Base-by-base conservation (phyloP, 2,329 filamentous ascomycete species). In the Trichoderma sp. region DNA sequence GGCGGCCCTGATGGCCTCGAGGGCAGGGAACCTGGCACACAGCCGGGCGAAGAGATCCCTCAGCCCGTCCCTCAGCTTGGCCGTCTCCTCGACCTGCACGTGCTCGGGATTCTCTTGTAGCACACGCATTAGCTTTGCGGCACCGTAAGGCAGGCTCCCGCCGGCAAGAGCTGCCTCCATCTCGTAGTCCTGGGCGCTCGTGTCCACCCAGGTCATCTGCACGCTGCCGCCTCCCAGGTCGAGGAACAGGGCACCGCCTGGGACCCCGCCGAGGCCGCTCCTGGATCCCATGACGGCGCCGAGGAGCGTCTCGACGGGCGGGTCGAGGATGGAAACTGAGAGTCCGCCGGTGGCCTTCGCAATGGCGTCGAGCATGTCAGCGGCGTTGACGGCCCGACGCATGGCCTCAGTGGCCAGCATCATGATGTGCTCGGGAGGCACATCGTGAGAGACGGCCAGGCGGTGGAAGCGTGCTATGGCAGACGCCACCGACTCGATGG, bases 331-430 rank as follows among this genome's bases (percentile, higher is more conserved):
- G 57, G 86, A 83, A 0, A 96, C 90, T 0, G 81, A 80, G 78
- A 93, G 88, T 1, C 88, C 90, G 2, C 78, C 77, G 0, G 88
- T 89, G 2, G 80, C 79, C 3, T 80, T 74, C 50, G 82, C 80
- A 68, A 97, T 93, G 39, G 83, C 82, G 0, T 78, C 74, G 1
- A 91, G 81, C 77, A 95, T 92, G 1, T 86, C 83, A 21, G 80
- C 80, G 0, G 88, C 87, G 72, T 97, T 97, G 65, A 84, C 77
- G 6, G 93, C 92, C 26, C 88, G 91, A 51, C 93, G 87, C 74
- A 93, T 95, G 4, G 93, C 93, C 76, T 97, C 93, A 0, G 93
- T 97, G 21, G 93, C 93, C 48, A 97, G 85, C 10, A 97, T 85
- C 21, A 85, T 84, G 66, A 94, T 85, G 68, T 93, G 88, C 41